Base-by-base conservation (phyloP, 192 early-diverging fungal genomes). In the Backusella westeae region DNA sequence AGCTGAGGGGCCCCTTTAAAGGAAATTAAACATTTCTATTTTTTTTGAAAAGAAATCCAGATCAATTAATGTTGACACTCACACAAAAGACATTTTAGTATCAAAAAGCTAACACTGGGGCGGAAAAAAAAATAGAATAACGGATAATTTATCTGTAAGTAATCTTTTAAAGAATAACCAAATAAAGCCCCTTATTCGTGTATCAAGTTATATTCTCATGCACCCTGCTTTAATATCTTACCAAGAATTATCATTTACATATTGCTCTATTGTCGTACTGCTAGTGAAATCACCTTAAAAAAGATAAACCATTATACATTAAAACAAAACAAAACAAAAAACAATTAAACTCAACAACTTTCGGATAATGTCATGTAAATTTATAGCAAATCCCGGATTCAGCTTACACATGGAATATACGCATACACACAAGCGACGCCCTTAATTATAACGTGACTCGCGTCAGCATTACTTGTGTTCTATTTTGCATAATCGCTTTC, bases 91-190 rank as follows among this genome's bases (percentile, higher is more conserved):
- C 15, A 44, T 44, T 44, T 44, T 44, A 44, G 42, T 44, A 44
- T 0, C 42, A 17, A 17, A 17, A 17, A 44, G 15, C 17, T 44
- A 6, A n/a, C 6, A 59, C 21, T 26, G 7, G 6, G 53, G 53
- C 23, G 53, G 53, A 44, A 44, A 49, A 49, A 49, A 59, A 59
- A 59, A 59, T 59, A 59, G 9, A 26, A 59, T 59, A 3, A 23
- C 53, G 53, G 53, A 59, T 59, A 59, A 59, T 59, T 59, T 59
- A 59, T 59, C 53, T 26, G 53, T 59, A 59, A 59, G 21, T 19
- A 59, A 59, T 23, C n/a, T 26, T 59, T 59, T 53, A 19, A 12
- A 59, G 23, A 59, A 23, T 59, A 59, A 12, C 53, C 53, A 59
- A 59, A 59, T 26, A 59, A 59, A 49, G 46, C 46, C 46, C 46